A percentile compares a stretch with the other conserved stretches of the same genome.
Conservation (phyloP, 139 green algal species). For the Spirogloea muscicola region DNA sequence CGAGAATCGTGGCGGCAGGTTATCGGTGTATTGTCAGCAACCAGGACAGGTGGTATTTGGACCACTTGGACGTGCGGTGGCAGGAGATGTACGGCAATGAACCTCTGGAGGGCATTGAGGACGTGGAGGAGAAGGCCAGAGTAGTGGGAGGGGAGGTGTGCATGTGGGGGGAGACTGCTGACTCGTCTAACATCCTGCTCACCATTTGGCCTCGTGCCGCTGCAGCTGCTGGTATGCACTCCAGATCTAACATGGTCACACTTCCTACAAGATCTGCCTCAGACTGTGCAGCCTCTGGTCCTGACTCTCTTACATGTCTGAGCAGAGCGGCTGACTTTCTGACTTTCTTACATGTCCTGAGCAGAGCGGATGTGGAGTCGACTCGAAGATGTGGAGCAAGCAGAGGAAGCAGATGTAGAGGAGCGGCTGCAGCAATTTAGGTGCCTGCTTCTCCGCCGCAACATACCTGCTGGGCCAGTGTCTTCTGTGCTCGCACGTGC, state of each 20-base stretch:
- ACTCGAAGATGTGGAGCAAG: too few relatives aligned
- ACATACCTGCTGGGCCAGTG: background rate
- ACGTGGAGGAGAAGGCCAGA: conserved; percentile 8
- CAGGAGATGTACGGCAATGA: conserved; percentile 39
- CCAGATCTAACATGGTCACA: background rate
- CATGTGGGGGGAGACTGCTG: conserved; percentile 48
- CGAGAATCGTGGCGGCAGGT: conserved; percentile 11
- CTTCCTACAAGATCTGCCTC: background rate
- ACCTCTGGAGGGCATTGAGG: conserved; percentile 15
- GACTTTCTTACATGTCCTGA: too few relatives aligned
- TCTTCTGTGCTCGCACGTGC: background rate
- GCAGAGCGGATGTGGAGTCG: too few relatives aligned
- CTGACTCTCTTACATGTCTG: too few relatives aligned
- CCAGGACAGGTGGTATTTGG: conserved; percentile 34
- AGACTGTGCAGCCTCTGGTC: too few relatives aligned
- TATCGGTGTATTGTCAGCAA: conserved; percentile 27
- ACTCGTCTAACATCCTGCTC: conserved; percentile 29
- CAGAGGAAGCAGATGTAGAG: too few relatives aligned
- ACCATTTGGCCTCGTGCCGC: conserved; percentile 45
- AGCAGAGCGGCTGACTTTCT: too few relatives aligned
- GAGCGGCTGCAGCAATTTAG: background rate
- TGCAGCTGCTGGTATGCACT: conserved; percentile 35
- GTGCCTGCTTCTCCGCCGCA: background rate
- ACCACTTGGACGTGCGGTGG: conserved; percentile 26
- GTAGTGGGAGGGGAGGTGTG: conserved; percentile 47